Evolutionary conservation across 805 yeast species (phyloP), one percentile per base, ranked within the genome.

Genomic region (Scheffersomyces amazonensis): DNA sequence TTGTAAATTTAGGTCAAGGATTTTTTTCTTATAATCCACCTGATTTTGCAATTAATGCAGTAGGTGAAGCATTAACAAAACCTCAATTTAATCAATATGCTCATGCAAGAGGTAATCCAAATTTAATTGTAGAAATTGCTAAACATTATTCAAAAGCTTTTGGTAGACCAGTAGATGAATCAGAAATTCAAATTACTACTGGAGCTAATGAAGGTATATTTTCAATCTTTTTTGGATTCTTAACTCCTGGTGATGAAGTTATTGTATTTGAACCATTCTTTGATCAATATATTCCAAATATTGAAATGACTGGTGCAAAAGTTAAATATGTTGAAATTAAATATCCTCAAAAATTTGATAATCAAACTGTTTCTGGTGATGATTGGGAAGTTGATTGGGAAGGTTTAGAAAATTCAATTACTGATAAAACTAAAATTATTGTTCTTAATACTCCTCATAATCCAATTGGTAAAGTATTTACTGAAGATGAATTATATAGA

Each of bases 171-270:
- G 64, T 88, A 16, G 70, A 73, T 18, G 71, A 77, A 15, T 66
- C 73, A 29, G 85, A 88, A 54, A 71, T 93, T 30, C 78, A 83
- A 39, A 83, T 91, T 28, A 87, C 96, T 32, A 89, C 98, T 1
- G 99, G 99, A 39, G 99, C 99, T 32, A 93, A 93, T 54, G 98
- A 93, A 65, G 98, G 97, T 25, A 86, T 93, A 72, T 73, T 87
- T 37, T 66, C 96, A 2, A 80, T 84, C 3, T 81, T 90, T 57
- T 83, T 88, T 41, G 99, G 95, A 0, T 83, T 89, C 49, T 64
- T 93, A 46, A 76, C 86, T 32, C 77, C 80, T 1, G 97, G 95
- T 16, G 99, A 93, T 53, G 99, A 93, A 61, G 99, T 83, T 18
- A 86, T 93, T 59, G 97, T 93, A 11, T 86, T 93, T 56, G 96